phyloP scores from a whole-genome alignment of 495 filamentous ascomycete species.

The Margaritispora aquatica region DNA sequence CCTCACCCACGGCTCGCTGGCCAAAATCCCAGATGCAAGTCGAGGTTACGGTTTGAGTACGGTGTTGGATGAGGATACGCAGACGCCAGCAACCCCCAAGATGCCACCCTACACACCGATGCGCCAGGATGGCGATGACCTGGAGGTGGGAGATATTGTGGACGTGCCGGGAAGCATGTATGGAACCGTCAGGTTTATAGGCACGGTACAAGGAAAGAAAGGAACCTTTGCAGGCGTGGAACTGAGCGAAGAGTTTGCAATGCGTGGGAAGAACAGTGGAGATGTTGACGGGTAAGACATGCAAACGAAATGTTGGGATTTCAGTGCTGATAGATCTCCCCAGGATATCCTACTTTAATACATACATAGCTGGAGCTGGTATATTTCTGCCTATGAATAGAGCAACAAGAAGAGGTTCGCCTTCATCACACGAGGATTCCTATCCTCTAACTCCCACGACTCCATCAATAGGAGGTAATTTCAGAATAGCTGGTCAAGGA shows the following conservation, averaged over 20 bases:
- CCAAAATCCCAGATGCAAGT: conserved; percentile 54
- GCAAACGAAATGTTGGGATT: conserved; percentile 5
- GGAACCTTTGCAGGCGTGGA: conserved; percentile 95
- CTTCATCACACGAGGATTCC: conserved; percentile 47
- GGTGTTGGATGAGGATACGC: conserved; percentile 38
- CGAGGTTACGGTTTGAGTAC: conserved; percentile 50
- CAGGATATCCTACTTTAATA: conserved; percentile 79
- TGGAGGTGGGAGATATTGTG: conserved; percentile 81
- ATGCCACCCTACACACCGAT: conserved; percentile 31
- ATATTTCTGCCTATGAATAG: conserved; percentile 94
- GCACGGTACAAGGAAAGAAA: conserved; percentile 79
- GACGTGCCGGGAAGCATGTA: conserved; percentile 95
- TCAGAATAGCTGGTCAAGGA: conserved; percentile 45
- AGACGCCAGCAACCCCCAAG: conserved; percentile 27
- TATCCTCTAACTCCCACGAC: conserved; percentile 64
- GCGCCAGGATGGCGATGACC: conserved; percentile 37
- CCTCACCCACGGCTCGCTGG: conserved; percentile 53
- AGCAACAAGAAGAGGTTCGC: conserved; percentile 62
- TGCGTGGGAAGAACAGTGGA: conserved; percentile 88
- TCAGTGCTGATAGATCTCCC: conserved; percentile 17
- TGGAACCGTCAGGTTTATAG: conserved; percentile 85
- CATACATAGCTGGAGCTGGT: conserved; percentile 69
- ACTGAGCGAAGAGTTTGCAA: conserved; percentile 70
- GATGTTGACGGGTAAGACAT: conserved; percentile 85
- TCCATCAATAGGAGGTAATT: conserved; percentile 41